Percentiles rank a stretch among this genome's conserved stretches.
phyloP scores from a whole-genome alignment of 805 yeast genomes.

The Candida tibetensis region DNA sequence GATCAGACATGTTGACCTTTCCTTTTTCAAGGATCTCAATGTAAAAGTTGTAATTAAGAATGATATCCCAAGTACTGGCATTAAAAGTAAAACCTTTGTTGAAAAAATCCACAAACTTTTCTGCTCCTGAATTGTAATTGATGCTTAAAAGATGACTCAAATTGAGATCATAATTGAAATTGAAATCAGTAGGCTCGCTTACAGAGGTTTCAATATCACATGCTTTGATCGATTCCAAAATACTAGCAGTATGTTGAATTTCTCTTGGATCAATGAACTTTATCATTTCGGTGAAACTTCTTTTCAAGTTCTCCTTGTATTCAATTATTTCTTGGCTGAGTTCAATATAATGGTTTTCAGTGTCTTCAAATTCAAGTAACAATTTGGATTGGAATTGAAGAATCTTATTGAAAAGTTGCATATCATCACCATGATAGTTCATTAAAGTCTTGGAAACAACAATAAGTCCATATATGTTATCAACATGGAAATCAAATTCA shows the following conservation, averaged over 20 bases:
- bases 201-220: slow-evolving; percentile 5
- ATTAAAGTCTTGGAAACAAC: slow-evolving; percentile 22
- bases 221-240: slow-evolving; percentile 11
- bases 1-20: slow-evolving; percentile 15
- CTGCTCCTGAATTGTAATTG: slow-evolving; percentile 24
- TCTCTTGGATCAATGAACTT: slow-evolving; percentile 1
- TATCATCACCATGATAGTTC: slow-evolving; percentile 11
- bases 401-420: slow-evolving; percentile 16
- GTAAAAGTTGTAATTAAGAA: slow-evolving; percentile 29
- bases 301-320: slow-evolving; percentile 7
- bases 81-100: slow-evolving; percentile 31
- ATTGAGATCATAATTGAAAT: slow-evolving; percentile 18
- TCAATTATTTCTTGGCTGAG: slow-evolving; percentile 14
- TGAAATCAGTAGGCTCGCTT: not conserved
- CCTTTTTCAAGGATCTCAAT: slow-evolving; percentile 18
- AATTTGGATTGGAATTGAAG: slow-evolving; percentile 29
- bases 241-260: slow-evolving; percentile 10
- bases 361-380: slow-evolving; percentile 36
- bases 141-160: slow-evolving; percentile 27
- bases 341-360: slow-evolving; percentile 37
- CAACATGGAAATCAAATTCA: slow-evolving; percentile 23
- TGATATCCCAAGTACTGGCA: slow-evolving; percentile 28
- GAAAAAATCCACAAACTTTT: slow-evolving; percentile 26
- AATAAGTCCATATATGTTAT: slow-evolving; percentile 33
- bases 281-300: slow-evolving; percentile 12